Evolutionary conservation across 768 basidiomycete species (phyloP), one percentile per base, ranked within the genome.

Genomic region (Leccinum pellstonianum): DNA sequence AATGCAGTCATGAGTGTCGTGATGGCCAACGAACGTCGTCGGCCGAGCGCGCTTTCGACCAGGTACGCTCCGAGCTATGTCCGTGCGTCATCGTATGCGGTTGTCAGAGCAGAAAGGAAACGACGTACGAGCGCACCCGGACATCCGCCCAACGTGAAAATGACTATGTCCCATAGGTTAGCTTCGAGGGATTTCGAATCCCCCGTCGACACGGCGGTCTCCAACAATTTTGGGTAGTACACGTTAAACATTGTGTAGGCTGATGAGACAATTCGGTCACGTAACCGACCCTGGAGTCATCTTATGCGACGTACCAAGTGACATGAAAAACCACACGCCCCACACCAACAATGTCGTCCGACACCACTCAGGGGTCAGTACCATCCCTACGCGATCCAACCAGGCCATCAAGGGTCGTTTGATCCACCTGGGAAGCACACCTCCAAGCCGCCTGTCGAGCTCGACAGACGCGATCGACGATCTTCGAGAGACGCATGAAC

Each of bases 181-280:
- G 81, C 83, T 64, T 83, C 80, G 15, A 87, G 70, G 1, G 81
- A 78, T 66, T 83, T 82, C 1, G 58, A 58, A 14, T 67, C 59
- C 5, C 62, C 59, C n/a, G 56, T 59, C 3, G 68, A 59, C 2
- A 62, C n/a, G n/a, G n/a, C 61, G 27, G 82, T 81, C 75, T 96
- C 94, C 38, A 96, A 75, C 11, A 95, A 77, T 68, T 92, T 95
- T 0, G 94, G 94, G 19, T 95, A 80, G 69, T 85, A 96, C 27
- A 94, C 91, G 68, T 95, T 96, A 74, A 96, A 95, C 87, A 96
- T 93, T 2, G 91, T 94, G 67, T 86, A 93, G 0, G 85, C 90
- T 91, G 49, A 17, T n/a, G 21, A 29, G 25, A 41, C n/a, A 1
- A 35, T 52, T 31, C 0, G 10, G 54, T 55, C 41, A 56, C 11